phyloP scores from a whole-genome alignment of 2,329 filamentous ascomycete genomes.

The Mycosphaerella sp. region DNA sequence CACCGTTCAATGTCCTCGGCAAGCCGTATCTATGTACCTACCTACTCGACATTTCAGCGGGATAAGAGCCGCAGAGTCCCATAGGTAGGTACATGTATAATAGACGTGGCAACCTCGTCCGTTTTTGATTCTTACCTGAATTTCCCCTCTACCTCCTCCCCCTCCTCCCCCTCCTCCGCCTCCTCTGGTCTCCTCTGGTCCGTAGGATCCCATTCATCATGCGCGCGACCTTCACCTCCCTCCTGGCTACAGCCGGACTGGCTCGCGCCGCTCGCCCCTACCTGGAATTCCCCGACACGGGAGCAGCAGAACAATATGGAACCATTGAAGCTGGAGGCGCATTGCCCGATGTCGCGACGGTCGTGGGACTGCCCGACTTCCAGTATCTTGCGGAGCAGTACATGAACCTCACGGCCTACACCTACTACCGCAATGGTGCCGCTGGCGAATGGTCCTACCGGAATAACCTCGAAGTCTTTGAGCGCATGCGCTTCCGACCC shows the following conservation, averaged over 20 bases:
- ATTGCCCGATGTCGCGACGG: slow-evolving; percentile 12
- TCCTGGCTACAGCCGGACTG: slow-evolving; percentile 10
- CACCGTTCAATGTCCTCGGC: not conserved
- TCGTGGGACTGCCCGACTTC: slow-evolving; percentile 18
- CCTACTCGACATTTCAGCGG: too few relatives aligned
- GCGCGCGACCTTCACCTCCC: slow-evolving; percentile 1
- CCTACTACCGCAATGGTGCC: slow-evolving; percentile 28
- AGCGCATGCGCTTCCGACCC: slow-evolving; percentile 20
- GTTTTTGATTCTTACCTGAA: not conserved
- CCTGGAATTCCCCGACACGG: slow-evolving; percentile 17
- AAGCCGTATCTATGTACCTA: not conserved
- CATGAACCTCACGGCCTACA: slow-evolving; percentile 19
- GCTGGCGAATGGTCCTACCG: slow-evolving; percentile 27
- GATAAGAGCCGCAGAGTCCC: not conserved
- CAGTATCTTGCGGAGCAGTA: slow-evolving; percentile 15
- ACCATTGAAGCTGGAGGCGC: slow-evolving; percentile 9
- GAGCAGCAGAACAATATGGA: slow-evolving; percentile 15
- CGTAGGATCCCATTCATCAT: not conserved
- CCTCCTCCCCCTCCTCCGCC: too few relatives aligned
- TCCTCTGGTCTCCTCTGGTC: too few relatives aligned
- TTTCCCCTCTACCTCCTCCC: too few relatives aligned
- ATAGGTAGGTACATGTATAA: not conserved
- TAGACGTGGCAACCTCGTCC: not conserved
- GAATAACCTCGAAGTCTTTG: slow-evolving; percentile 27
- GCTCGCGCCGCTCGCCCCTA: slow-evolving; percentile 16